These are phyloP conservation scores for Talaromyces adpressus DNA, from an alignment of 495 filamentous ascomycete genomes.

Conservation along the genomic window DNA sequence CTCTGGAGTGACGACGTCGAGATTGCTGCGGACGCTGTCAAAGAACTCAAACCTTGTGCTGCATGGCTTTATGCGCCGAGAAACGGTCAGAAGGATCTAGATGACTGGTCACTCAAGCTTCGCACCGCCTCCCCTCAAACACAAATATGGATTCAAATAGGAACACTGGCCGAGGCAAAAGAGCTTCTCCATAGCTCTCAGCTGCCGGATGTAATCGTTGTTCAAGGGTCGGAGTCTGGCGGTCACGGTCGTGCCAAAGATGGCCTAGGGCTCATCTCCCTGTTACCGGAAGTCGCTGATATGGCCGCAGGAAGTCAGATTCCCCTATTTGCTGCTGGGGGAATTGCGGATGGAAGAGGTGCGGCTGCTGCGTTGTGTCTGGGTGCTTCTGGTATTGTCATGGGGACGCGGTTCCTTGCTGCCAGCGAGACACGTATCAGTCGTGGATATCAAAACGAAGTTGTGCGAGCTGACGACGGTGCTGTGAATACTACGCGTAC, in stretches of 20 bases:
- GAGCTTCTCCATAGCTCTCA: constrained; percentile 26
- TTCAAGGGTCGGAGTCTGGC: constrained; percentile 68
- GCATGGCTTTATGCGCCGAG: constrained; percentile 65
- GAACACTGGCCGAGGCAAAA: constrained; percentile 50
- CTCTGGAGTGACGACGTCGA: constrained; percentile 46
- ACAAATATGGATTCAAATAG: constrained; percentile 63
- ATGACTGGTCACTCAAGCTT: constrained; percentile 47
- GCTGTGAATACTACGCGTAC: constrained; percentile 58
- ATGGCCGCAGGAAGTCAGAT: constrained; percentile 38
- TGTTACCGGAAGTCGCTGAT: constrained; percentile 56
- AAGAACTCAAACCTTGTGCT: constrained; percentile 49
- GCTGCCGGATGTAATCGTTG: constrained; percentile 59
- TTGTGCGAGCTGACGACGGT: constrained; percentile 56
- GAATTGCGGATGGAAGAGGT: constrained; percentile 60
- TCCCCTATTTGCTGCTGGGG: constrained; percentile 64
- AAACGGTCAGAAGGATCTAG: constrained; percentile 36
- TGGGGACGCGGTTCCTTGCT: constrained; percentile 72
- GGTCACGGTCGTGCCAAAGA: constrained; percentile 58
- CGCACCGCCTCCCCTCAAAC: constrained; percentile 37
- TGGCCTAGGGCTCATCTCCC: constrained; percentile 49
- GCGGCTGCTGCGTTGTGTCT: constrained; percentile 57
- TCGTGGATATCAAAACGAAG: constrained; percentile 51
- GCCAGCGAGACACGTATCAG: constrained; percentile 54
- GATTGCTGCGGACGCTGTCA: constrained; percentile 32
- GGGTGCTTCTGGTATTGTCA: constrained; percentile 58